Evolutionary conservation across 306 rosid species (phyloP).

Genomic region (Citrullus colocynthis): DNA sequence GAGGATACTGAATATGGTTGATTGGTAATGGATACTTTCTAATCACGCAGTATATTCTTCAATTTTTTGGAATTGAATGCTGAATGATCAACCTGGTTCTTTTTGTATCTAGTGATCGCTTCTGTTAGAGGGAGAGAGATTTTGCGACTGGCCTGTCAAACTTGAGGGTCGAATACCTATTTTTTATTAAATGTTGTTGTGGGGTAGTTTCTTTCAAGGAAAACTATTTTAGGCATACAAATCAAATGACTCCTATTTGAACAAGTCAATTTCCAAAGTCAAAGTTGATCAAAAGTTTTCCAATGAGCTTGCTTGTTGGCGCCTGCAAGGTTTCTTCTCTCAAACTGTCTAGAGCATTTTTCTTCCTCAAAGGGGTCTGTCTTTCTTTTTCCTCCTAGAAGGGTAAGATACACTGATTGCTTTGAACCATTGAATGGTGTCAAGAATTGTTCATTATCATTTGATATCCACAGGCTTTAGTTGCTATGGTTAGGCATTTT

Average conservation of each 20-base stretch:
- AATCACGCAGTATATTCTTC: background rate
- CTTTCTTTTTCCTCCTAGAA: background rate
- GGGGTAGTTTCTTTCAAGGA: background rate
- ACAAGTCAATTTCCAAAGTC: background rate
- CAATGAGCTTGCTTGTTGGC: background rate
- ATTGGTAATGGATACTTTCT: background rate
- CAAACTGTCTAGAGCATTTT: background rate
- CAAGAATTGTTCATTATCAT: background rate
- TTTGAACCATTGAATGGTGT: background rate
- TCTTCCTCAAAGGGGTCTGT: background rate
- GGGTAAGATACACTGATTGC: background rate
- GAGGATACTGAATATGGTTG: background rate
- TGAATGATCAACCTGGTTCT: background rate
- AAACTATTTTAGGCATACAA: background rate
- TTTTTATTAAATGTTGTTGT: background rate
- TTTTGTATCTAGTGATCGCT: background rate
- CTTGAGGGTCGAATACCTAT: background rate
- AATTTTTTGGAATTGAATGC: background rate
- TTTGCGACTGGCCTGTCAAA: background rate
- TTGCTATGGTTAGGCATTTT: background rate
- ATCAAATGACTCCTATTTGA: background rate
- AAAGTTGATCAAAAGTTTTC: background rate
- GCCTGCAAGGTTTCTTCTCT: background rate
- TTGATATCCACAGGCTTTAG: background rate
- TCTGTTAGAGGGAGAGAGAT: background rate